Evolutionary conservation across 768 basidiomycete genomes (phyloP).

Genomic region (Pisolithus microcarpus): DNA sequence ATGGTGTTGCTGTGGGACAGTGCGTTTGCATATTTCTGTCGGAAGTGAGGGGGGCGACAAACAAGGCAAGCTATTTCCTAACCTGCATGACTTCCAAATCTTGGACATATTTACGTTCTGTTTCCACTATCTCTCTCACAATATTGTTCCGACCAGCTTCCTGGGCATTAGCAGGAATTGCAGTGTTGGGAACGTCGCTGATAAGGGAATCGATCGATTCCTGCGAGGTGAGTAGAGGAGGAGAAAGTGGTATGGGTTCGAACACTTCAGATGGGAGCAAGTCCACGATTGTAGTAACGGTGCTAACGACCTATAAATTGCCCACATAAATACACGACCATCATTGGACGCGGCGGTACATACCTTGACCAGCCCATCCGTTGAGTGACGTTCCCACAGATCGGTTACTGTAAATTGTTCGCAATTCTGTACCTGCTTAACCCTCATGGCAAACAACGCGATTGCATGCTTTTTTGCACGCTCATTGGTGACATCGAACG

Average conservation of each 20-base stretch:
- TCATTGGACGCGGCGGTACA: slow-evolving; percentile 15
- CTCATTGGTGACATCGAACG: slow-evolving; percentile 66
- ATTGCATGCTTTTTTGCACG: slow-evolving; percentile 87
- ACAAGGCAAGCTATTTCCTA: slow-evolving; percentile 20
- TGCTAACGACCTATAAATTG: slow-evolving; percentile 67
- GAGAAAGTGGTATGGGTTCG: slow-evolving; percentile 53
- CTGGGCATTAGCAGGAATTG: slow-evolving; percentile 46
- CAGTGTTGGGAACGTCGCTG: slow-evolving; percentile 33
- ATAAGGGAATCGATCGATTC: slow-evolving; percentile 54
- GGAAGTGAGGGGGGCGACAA: slow-evolving; percentile 10
- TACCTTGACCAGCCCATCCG: slow-evolving; percentile 93
- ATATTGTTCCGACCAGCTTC: slow-evolving; percentile 70
- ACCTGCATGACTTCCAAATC: slow-evolving; percentile 97
- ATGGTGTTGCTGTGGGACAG: slow-evolving; percentile 78
- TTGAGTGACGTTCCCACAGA: slow-evolving; percentile 83
- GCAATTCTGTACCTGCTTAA: slow-evolving; percentile 61
- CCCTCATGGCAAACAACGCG: slow-evolving; percentile 85
- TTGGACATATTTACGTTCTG: slow-evolving; percentile 93
- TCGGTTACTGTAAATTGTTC: slow-evolving; percentile 89
- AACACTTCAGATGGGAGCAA: slow-evolving; percentile 65
- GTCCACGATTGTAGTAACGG: slow-evolving; percentile 79
- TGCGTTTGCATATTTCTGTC: slow-evolving; percentile 82
- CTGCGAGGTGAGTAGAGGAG: slow-evolving; percentile 46
- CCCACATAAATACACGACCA: not conserved
- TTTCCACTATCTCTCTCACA: slow-evolving; percentile 85